Conservation (phyloP, 192 early-diverging fungal species). For the Coemansia sp. region DNA sequence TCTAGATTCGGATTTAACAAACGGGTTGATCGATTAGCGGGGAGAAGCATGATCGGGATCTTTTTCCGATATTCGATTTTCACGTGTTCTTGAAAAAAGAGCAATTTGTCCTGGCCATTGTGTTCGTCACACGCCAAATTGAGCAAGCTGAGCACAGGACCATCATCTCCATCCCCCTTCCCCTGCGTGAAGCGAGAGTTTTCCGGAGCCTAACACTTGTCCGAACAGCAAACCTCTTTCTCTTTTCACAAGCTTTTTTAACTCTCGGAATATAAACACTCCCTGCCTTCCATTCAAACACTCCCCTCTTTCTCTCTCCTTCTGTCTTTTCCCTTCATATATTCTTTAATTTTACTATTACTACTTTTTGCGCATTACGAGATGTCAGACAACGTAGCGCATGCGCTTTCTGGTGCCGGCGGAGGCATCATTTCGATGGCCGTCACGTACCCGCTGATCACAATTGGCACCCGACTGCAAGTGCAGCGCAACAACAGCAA, state of each 20-base stretch:
- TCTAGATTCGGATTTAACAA: neutral
- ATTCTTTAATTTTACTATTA: conserved; percentile 2
- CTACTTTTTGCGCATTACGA: neutral
- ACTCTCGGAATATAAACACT: neutral
- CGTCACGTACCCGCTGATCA: conserved; percentile 87
- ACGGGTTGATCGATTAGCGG: neutral
- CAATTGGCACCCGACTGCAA: conserved; percentile 77
- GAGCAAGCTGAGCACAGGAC: neutral
- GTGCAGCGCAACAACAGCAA: conserved; percentile 70
- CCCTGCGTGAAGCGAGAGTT: neutral
- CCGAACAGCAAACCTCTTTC: neutral
- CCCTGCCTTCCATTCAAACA: too few species aligned
- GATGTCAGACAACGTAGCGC: conserved; percentile 82
- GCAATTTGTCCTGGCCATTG: too few species aligned
- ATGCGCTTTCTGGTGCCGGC: conserved; percentile 78
- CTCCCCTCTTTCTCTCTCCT: neutral
- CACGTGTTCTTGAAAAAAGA: too few species aligned
- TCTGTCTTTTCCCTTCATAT: neutral
- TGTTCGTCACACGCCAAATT: neutral
- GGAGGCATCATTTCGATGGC: conserved; percentile 91
- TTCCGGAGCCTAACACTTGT: neutral
- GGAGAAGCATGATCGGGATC: too few species aligned
- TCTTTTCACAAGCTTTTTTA: neutral
- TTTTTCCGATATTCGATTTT: too few species aligned
- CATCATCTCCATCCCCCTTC: neutral